Evolutionary conservation across 2,329 filamentous ascomycete genomes (phyloP), one percentile per base, ranked within the genome.

Genomic region (Myotisia sp.): DNA sequence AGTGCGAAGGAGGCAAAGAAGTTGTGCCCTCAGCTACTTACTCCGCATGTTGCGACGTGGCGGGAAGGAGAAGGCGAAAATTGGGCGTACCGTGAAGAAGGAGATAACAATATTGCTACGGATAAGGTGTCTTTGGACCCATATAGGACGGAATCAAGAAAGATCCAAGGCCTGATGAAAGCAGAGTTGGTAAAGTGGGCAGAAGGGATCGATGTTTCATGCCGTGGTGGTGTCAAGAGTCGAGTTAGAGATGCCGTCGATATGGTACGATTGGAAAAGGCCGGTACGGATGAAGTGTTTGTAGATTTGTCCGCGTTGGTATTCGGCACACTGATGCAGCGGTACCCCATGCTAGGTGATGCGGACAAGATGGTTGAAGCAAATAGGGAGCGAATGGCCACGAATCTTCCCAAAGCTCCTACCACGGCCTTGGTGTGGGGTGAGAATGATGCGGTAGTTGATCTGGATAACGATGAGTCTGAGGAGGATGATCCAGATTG

Each of bases 51-150:
- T 12, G 86, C 85, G 27, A 95, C 86, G 4, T 95, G 86, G 76
- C 77, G 81, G 48, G 86, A 92, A 54, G 87, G 87, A 0, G 83
- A 94, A 42, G 79, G 80, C 45, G 58, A 55, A 1, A 81, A 74
- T 49, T 98, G 90, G 90, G 81, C 77, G 7, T 98, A 98, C 53
- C 77, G 80, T 36, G 72, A 83, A 19, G 82, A 92, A 52, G 79
- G 83, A 6, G 76, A 73, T 35, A 72, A 71, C 49, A 76, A 83
- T 47, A 90, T 94, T 46, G 74, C 72, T 24, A 86, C 78, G 20
- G 80, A 94, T 55, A 98, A 98, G 58, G 90, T 95, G 23, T 92
- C 82, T 5, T 63, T 98, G 24, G 90, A 98, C 54, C 84, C 85
- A 6, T 98, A 95, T 57, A 72, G 90, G 22, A 66, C 82, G 19